Base-by-base conservation (phyloP, 2,329 filamentous ascomycete genomes). In the Scedosporium boydii region DNA sequence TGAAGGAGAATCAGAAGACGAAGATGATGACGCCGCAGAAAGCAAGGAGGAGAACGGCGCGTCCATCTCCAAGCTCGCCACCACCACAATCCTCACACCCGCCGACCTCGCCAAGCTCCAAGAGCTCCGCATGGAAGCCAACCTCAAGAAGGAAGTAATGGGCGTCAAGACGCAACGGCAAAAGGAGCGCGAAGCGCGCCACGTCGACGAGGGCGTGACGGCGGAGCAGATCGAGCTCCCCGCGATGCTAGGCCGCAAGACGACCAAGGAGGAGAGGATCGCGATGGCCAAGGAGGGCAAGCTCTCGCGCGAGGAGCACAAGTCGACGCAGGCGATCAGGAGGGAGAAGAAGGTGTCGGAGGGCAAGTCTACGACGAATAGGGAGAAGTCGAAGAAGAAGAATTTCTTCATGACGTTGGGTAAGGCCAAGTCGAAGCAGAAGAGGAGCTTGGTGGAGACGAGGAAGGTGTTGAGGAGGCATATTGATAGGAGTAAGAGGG, bases 331-430 rank as follows among this genome's bases (percentile, higher is more conserved):
- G 66, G 92, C 92, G 16, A 87, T 90, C 72, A 83, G 90, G 70
- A 91, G 91, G 81, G 86, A 91, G 73, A 91, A 93, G 82, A 96
- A 96, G 83, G 86, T 88, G 69, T 82, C 86, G 1, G 85, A 92
- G 76, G 95, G 95, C 70, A 98, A 98, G 86, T 96, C 90, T 73
- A 93, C 91, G 44, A 98, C 93, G 67, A 99, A 99, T 77, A 90
- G 90, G 78, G 95, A 99, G 80, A 99, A 99, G 85, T 86, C 90
- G 51, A 82, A 93, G 68, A 91, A 91, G 83, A 99, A 99, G 89
- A 99, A 99, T 76, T 96, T 99, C 77, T 74, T 99, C 70, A 99
- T 99, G 95, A 98, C 93, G 46, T 77, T 99, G 64, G 91, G 93
- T 64, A 98, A 99, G 81, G 95, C 95, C 10, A 96, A 95, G 82